Conservation (phyloP, 2,329 filamentous ascomycete species). For the Colletotrichum noveboracense region DNA sequence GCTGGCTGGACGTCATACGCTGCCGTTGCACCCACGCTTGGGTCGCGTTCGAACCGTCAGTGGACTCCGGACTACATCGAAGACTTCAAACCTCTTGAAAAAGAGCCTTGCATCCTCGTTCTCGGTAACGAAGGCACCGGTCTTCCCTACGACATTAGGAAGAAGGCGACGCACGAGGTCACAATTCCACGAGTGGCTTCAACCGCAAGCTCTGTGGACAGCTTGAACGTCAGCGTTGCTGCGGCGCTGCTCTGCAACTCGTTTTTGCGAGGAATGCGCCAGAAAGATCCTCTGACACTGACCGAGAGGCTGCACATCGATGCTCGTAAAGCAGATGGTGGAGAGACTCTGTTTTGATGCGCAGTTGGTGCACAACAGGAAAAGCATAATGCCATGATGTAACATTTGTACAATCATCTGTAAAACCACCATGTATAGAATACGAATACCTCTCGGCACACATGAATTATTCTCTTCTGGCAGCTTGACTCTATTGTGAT, state of each 20-base stretch:
- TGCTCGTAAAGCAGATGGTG: constrained; percentile 31
- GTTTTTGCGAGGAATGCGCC: constrained; percentile 57
- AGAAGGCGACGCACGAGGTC: constrained; percentile 68
- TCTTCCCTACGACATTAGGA: constrained; percentile 67
- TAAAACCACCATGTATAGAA: not conserved
- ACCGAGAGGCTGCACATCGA: constrained; percentile 38
- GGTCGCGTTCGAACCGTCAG: constrained; percentile 36
- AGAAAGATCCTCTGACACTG: constrained; percentile 28
- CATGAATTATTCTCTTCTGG: not conserved
- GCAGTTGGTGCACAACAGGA: not conserved
- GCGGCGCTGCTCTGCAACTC: constrained; percentile 76
- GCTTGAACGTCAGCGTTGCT: constrained; percentile 92
- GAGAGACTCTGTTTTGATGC: constrained; percentile 16
- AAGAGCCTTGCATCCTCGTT: constrained; percentile 77
- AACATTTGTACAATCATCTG: not conserved
- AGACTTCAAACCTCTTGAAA: constrained; percentile 55
- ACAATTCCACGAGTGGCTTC: constrained; percentile 65
- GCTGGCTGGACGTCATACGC: constrained; percentile 87
- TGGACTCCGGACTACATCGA: constrained; percentile 57
- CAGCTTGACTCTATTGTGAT: not conserved
- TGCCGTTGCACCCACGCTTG: constrained; percentile 60
- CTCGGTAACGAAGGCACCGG: constrained; percentile 84
- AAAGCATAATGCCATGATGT: not conserved
- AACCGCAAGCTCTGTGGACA: constrained; percentile 72
- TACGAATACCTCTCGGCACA: not conserved